These are phyloP conservation scores for Colletotrichum tropicicola DNA, from an alignment of 2,329 filamentous ascomycete species.

Conservation along the genomic window DNA sequence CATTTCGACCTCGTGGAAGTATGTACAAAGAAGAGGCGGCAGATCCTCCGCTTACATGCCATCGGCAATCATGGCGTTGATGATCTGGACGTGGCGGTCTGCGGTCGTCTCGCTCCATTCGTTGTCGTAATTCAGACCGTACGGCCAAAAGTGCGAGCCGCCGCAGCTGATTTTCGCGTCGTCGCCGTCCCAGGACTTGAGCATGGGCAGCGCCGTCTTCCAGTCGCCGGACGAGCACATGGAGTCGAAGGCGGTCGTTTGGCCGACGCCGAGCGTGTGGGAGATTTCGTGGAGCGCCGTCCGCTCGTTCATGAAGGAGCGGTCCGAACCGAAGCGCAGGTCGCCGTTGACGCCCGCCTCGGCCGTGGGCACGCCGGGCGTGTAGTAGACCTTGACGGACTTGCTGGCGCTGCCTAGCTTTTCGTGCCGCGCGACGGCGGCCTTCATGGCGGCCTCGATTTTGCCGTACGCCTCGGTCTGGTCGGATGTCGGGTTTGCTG, in stretches of 20 bases:
- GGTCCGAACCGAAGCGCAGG: constrained; percentile 55
- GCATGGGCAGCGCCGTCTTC: constrained; percentile 48
- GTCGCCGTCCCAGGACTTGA: constrained; percentile 50
- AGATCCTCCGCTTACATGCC: constrained; percentile 33
- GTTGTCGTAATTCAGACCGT: constrained; percentile 51
- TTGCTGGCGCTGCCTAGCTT: constrained; percentile 46
- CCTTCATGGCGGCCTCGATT: constrained; percentile 52
- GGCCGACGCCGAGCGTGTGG: constrained; percentile 57
- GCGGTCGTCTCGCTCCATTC: constrained; percentile 56
- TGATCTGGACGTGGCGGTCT: constrained; percentile 50
- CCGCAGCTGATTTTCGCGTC: constrained; percentile 48
- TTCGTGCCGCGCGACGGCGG: constrained; percentile 50
- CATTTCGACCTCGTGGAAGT: neutral
- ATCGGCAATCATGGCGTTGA: constrained; percentile 55
- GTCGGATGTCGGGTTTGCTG: constrained; percentile 50
- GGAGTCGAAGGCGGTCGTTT: constrained; percentile 49
- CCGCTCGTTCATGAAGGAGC: constrained; percentile 57
- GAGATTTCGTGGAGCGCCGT: constrained; percentile 58
- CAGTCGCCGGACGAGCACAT: constrained; percentile 51
- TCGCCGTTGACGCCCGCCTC: constrained; percentile 56
- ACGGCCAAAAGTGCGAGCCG: constrained; percentile 50
- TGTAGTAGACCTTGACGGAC: constrained; percentile 49
- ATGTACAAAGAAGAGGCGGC: neutral
- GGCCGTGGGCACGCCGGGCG: constrained; percentile 53
- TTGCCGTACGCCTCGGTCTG: constrained; percentile 51